Evolutionary conservation across 202 grass and related monocot genomes (phyloP).

Genomic region (Brachypodium distachyon): DNA sequence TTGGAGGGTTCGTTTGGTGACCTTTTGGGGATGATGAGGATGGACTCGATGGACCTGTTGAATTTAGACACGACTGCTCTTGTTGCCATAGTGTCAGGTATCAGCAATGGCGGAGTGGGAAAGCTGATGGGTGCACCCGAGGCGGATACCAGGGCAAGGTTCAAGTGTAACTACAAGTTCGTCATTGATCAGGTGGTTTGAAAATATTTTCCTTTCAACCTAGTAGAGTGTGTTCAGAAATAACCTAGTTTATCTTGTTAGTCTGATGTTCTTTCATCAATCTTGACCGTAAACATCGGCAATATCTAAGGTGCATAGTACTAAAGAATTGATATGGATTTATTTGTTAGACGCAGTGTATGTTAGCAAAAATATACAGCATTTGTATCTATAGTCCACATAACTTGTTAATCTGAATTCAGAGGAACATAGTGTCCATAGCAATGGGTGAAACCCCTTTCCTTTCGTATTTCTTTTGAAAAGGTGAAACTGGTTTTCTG

Average conservation of each 20-base stretch:
- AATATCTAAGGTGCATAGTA: neutral
- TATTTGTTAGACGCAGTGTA: neutral
- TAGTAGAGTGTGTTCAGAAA: neutral
- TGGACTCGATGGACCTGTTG: slow-evolving; percentile 30
- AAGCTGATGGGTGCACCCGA: slow-evolving; percentile 38
- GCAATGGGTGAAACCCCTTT: neutral
- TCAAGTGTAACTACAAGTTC: slow-evolving; percentile 85
- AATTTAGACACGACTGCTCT: slow-evolving; percentile 92
- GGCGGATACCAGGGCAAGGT: slow-evolving; percentile 50
- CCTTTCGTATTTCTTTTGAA: no score
- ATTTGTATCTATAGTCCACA: neutral
- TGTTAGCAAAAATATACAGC: neutral
- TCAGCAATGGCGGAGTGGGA: slow-evolving; percentile 72
- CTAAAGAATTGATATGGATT: neutral
- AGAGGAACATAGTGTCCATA: neutral
- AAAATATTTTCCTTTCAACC: neutral
- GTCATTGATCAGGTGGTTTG: slow-evolving; percentile 71
- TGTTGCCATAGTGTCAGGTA: slow-evolving; percentile 72
- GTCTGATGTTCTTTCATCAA: neutral
- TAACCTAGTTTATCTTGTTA: neutral
- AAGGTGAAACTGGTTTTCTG: neutral
- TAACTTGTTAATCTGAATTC: neutral
- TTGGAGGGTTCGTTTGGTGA: slow-evolving; percentile 22
- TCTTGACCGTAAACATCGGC: neutral
- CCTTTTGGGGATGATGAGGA: slow-evolving; percentile 35